These are phyloP conservation scores for Yamadazyma ubonensis DNA, from an alignment of 805 yeast genomes.

Conservation along the genomic window DNA sequence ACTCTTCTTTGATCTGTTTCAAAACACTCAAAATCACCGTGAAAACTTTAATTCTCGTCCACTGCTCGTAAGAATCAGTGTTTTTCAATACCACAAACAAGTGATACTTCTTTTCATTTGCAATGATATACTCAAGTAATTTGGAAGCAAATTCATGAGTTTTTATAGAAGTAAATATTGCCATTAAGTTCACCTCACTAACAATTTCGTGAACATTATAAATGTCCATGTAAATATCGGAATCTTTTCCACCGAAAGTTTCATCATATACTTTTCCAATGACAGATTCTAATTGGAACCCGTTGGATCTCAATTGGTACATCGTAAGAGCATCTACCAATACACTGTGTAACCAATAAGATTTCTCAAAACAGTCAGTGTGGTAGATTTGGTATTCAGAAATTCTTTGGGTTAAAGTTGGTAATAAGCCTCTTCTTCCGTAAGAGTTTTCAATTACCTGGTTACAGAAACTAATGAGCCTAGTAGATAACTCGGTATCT, in stretches of 20 bases:
- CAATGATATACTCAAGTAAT: conserved; percentile 37
- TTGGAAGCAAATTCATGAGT: conserved; percentile 26
- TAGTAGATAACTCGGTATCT: conserved; percentile 24
- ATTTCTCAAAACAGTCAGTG: conserved; percentile 34
- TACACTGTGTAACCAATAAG: conserved; percentile 51
- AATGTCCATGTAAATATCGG: conserved; percentile 38
- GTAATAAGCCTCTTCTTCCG: conserved; percentile 69
- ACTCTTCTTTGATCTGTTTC: conserved; percentile 13
- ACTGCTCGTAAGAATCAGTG: conserved; percentile 70
- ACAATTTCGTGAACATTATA: conserved; percentile 62
- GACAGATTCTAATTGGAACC: conserved; percentile 59
- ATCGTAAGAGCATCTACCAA: conserved; percentile 47
- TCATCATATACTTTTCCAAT: conserved; percentile 54
- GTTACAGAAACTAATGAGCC: conserved; percentile 33
- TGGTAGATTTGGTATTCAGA: conserved; percentile 41
- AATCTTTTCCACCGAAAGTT: conserved; percentile 28
- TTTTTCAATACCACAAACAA: conserved; percentile 51
- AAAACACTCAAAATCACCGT: conserved; percentile 42
- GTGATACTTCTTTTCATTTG: conserved; percentile 36
- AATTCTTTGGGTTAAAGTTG: conserved; percentile 51
- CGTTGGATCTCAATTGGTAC: conserved; percentile 54
- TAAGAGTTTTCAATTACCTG: conserved; percentile 49
- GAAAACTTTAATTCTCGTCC: conserved; percentile 56
- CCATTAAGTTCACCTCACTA: conserved; percentile 49
- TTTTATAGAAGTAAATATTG: conserved; percentile 39